Evolutionary conservation across 1,284 basidiomycete species (phyloP), one percentile per base, ranked within the genome.

Genomic region (Ceratobasidium sp.): DNA sequence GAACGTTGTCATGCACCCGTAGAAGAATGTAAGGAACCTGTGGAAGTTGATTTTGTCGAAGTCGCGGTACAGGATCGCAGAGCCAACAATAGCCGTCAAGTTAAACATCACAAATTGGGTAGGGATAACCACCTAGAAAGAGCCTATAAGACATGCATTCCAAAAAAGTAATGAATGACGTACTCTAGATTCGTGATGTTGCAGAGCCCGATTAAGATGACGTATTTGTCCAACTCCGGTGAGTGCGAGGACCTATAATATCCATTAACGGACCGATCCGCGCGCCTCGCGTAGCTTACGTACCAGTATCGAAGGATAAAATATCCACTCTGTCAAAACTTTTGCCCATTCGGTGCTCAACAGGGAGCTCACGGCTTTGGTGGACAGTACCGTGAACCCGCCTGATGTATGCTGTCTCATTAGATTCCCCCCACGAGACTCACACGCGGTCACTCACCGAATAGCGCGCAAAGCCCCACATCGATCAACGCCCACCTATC

Each of bases 41-140:
- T 96, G 91, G 79, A 95, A 91, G 14, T 87, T 86, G 14, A 92
- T 89, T 73, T 87, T 88, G 75, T 89, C 87, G 82, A 99, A 98
- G 81, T 98, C 97, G 41, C 94, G 91, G 79, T 97, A 99, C 2
- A 98, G 86, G 23, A 98, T 92, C 0, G 95, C 94, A 3, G 94
- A 96, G 28, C 96, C 96, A 55, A 95, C 84, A 76, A 99, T 97
- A 3, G 95, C 95, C 49, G 91, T 92, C 23, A 95, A 83, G 55
- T 90, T 93, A 81, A 93, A 94, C 74, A 97, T 86, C 49, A 98
- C 95, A 80, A 98, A 99, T 83, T 98, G 96, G 14, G 91, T 91
- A 1, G 97, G 97, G 74, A 97, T 95, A 41, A 97, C 95, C 66
- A 91, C 88, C 91, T 95, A 79, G 30, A 74, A 52, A 70, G 14